Evolutionary conservation across 768 basidiomycete species (phyloP).

Genomic region (Calocybe indica): DNA sequence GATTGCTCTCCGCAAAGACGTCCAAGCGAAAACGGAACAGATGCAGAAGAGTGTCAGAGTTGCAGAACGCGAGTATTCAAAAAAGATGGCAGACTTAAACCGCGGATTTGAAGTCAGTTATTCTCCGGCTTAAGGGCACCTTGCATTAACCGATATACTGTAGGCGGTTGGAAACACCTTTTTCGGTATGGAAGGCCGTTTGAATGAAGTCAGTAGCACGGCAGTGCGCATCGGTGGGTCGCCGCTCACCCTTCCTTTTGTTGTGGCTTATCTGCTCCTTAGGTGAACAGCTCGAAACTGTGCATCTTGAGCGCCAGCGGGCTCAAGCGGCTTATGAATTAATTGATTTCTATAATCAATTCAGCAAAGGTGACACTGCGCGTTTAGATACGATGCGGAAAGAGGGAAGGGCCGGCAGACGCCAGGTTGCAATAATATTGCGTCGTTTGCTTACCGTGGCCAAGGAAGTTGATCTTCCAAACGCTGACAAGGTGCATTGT

Average conservation of each 20-base stretch:
- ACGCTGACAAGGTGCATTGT: conserved; percentile 64
- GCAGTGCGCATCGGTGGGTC: conserved; percentile 85
- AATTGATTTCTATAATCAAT: conserved; percentile 91
- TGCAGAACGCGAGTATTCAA: conserved; percentile 90
- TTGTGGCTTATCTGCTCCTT: conserved; percentile 5
- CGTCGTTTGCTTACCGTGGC: conserved; percentile 82
- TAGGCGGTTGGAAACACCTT: conserved; percentile 89
- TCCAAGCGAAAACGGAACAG: conserved; percentile 84
- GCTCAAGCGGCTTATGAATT: conserved; percentile 94
- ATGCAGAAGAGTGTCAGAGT: conserved; percentile 88
- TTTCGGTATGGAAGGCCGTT: conserved; percentile 81
- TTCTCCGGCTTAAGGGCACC: background rate
- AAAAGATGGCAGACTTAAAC: conserved; percentile 89
- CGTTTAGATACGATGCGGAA: conserved; percentile 73
- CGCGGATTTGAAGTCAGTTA: conserved; percentile 83
- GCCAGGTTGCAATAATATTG: conserved; percentile 82
- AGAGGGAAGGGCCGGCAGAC: conserved; percentile 84
- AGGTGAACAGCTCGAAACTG: conserved; percentile 95
- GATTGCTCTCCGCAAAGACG: conserved; percentile 82
- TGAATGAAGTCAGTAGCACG: conserved; percentile 90
- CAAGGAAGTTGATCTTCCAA: conserved; percentile 87
- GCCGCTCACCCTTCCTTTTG: conserved; percentile 1
- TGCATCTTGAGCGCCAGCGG: conserved; percentile 86
- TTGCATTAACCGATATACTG: background rate
- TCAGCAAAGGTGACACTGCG: conserved; percentile 75